A percentile compares a stretch with the other conserved stretches of the same genome.
phyloP scores from a whole-genome alignment of 202 grass and related monocot species.

The Cymbopogon flexuosus region DNA sequence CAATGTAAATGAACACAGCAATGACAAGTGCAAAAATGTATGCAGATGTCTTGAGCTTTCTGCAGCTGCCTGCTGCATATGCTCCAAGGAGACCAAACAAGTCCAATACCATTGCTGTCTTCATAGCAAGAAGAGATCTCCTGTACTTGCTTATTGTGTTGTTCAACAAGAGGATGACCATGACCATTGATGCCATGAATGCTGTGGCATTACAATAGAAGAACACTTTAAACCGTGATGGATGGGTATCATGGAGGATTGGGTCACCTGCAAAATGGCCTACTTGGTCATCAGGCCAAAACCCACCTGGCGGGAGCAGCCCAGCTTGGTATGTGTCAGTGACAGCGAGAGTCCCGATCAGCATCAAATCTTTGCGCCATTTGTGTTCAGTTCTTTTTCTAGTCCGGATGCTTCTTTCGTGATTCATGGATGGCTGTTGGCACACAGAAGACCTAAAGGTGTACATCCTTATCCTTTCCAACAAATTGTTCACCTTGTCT shows the following conservation, averaged over 20 bases:
- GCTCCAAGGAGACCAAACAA: slow-evolving; percentile 34
- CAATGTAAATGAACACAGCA: slow-evolving; percentile 35
- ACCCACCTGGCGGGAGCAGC: slow-evolving; percentile 35
- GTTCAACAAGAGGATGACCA: slow-evolving; percentile 53
- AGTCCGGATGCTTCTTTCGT: background rate
- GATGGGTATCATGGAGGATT: slow-evolving; percentile 38
- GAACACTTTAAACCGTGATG: slow-evolving; percentile 39
- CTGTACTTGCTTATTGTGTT: slow-evolving; percentile 35
- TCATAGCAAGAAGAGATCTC: slow-evolving; percentile 38
- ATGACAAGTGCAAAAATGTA: slow-evolving; percentile 40
- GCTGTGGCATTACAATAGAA: slow-evolving; percentile 50
- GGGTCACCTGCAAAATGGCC: slow-evolving; percentile 42
- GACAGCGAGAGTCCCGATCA: slow-evolving; percentile 43
- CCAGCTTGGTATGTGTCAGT: slow-evolving; percentile 51
- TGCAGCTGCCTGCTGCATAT: slow-evolving; percentile 38
- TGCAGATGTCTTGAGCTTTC: slow-evolving; percentile 34
- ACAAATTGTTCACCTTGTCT: background rate
- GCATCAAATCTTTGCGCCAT: slow-evolving; percentile 54
- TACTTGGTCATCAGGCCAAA: slow-evolving; percentile 31
- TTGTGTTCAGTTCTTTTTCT: slow-evolving; percentile 29
- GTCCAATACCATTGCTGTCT: slow-evolving; percentile 43
- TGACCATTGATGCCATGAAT: slow-evolving; percentile 51
- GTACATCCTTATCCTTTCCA: background rate
- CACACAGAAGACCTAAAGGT: background rate
- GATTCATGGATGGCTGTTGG: background rate